phyloP scores from a whole-genome alignment of 768 basidiomycete genomes.

The Sutorius australiensis region DNA sequence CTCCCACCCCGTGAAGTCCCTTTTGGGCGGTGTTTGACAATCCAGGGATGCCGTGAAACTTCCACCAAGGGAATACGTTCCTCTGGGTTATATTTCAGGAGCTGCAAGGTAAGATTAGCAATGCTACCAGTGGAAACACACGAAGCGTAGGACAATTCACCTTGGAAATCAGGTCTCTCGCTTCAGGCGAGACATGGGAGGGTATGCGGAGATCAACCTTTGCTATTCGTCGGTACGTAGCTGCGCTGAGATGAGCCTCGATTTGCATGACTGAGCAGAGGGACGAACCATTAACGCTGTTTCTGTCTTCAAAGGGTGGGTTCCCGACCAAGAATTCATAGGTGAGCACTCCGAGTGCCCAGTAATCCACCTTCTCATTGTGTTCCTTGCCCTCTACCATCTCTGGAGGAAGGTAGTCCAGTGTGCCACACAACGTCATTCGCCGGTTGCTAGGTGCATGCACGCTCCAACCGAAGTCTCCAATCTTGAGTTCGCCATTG shows the following conservation, averaged over 20 bases:
- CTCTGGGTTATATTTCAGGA: conserved; percentile 78
- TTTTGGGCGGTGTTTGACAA: conserved; percentile 63
- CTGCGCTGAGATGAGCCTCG: conserved; percentile 35
- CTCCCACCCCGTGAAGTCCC: conserved; percentile 30
- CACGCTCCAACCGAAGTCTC: conserved; percentile 98
- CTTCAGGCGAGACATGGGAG: conserved; percentile 39
- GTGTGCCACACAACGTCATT: conserved; percentile 89
- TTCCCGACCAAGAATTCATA: conserved; percentile 91
- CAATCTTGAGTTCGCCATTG: conserved; percentile 96
- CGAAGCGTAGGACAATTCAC: conserved; percentile 18
- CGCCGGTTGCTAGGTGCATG: conserved; percentile 90
- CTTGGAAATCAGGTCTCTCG: conserved; percentile 43
- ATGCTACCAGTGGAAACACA: conserved; percentile 5
- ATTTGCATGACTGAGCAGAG: neutral
- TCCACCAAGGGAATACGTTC: conserved; percentile 70
- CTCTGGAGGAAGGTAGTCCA: conserved; percentile 97
- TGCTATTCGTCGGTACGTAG: conserved; percentile 87
- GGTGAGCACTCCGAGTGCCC: conserved; percentile 95
- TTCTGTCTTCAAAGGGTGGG: conserved; percentile 83
- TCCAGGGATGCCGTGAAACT: conserved; percentile 85
- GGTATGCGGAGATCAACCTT: conserved; percentile 71
- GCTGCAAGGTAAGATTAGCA: conserved; percentile 41
- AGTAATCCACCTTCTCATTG: conserved; percentile 87
- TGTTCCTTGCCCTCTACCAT: conserved; percentile 96
- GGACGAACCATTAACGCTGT: conserved; percentile 65